Base-by-base conservation (phyloP, 345 rosid genomes). In the Syzygium grande region DNA sequence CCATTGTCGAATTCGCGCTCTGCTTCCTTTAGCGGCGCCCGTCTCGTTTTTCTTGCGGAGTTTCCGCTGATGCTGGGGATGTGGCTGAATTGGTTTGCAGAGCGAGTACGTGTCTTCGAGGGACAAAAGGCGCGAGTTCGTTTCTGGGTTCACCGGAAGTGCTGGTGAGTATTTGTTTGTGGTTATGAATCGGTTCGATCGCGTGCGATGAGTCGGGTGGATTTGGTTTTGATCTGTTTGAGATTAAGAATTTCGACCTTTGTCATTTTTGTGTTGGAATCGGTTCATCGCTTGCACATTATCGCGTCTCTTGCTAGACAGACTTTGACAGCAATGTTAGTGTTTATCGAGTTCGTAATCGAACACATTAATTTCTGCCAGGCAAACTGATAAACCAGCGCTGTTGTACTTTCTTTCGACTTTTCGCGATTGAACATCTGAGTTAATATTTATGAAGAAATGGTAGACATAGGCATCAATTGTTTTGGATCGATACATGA, bases 141-240 rank as follows among this genome's bases (percentile, higher is more conserved):
- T 98, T 51, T 98, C 99, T 84, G 98, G 97, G 83, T 98, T 98
- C 95, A 94, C 91, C 53, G 98, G 99, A 84, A 98, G 99, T 89
- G 99, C 99, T 77, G 99, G 99, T 96, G 23, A 43, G 90, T 90
- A 87, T 88, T 17, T 22, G 23, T 84, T 15, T 9, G 21, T 80
- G 59, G 17, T 51, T 27, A 30, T 38, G 73, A 25, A 49, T 38
- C 65, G 23, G 79, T 51, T 29, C 29, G 38, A 86, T 46, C 34
- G 78, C 21, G 27, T 22, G 13, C 38, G 11, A 43, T 23, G 80
- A 34, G 80, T 19, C 14, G 80, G 49, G 17, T 34, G 25, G 21
- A 22, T 9, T 22, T 17, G 11, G 25, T 73, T 55, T 73, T 73
- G 46, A 73, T 73, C 80, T 7, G 58, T 55, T 55, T 43, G 80